Evolutionary conservation across 345 rosid species (phyloP).

Genomic region (Gossypium sturtianum): DNA sequence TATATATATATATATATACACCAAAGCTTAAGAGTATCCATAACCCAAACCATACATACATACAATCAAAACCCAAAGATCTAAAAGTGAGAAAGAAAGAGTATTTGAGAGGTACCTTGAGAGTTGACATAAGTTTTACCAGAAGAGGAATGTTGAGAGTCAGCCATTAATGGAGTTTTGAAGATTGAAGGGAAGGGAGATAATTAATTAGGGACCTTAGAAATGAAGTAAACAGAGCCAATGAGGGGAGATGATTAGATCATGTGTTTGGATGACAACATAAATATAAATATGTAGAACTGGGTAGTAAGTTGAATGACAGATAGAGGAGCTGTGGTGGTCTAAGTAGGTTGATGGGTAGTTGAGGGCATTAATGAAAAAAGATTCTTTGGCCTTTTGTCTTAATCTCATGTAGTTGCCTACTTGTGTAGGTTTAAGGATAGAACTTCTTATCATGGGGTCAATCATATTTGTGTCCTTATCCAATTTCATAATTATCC

Average conservation of each 20-base stretch:
- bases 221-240: background rate
- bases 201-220: background rate
- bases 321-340: background rate
- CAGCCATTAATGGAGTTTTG: conserved; percentile 35
- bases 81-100: background rate
- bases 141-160: conserved; percentile 45
- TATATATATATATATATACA: too few relatives aligned
- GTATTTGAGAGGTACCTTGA: conserved; percentile 24
- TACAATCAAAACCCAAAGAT: background rate
- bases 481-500: background rate
- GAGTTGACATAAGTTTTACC: conserved; percentile 26
- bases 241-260: background rate
- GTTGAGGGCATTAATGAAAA: background rate
- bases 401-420: background rate
- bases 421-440: too few relatives aligned
- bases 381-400: background rate
- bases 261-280: background rate
- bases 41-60: background rate
- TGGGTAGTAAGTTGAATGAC: conserved; percentile 1
- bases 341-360: background rate
- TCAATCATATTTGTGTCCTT: background rate
- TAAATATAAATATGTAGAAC: background rate
- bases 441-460: background rate
- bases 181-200: background rate
- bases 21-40: background rate